Percentiles rank a stretch among this genome's conserved stretches.
These are phyloP conservation scores for Moesziomyces sp. DNA, from an alignment of 1,284 basidiomycete species.

Conservation along the genomic window DNA sequence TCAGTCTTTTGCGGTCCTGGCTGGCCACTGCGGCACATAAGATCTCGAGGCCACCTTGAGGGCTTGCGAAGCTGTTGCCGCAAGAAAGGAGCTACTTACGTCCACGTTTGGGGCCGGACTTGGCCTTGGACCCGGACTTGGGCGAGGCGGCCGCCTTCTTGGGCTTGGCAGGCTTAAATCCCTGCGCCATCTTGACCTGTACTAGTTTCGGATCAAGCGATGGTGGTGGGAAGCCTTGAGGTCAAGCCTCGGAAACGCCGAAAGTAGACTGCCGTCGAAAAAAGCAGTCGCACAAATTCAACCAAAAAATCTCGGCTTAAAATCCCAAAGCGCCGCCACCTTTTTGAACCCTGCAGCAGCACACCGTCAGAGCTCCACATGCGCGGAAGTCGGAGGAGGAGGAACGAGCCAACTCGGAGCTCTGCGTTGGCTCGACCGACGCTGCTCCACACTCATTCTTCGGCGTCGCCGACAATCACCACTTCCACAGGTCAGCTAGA, in stretches of 20 bases:
- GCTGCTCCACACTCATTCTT: neutral
- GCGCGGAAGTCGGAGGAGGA: neutral
- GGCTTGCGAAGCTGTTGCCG: no score
- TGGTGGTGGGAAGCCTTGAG: neutral
- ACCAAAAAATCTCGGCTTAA: neutral
- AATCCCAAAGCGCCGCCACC: no score
- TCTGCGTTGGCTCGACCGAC: neutral
- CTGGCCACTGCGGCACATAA: no score
- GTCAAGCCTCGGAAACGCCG: conserved; percentile 3
- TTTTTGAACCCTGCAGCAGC: neutral
- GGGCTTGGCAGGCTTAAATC: conserved; percentile 54
- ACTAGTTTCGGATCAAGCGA: conserved; percentile 1
- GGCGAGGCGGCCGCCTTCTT: conserved; percentile 29
- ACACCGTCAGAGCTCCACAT: neutral
- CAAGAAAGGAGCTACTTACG: conserved; percentile 33
- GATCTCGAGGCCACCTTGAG: neutral
- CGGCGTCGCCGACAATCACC: neutral
- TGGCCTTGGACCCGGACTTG: conserved; percentile 35
- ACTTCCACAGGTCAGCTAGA: neutral
- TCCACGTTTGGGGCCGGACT: conserved; percentile 50
- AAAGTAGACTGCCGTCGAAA: neutral
- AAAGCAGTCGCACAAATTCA: neutral
- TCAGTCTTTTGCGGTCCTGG: neutral
- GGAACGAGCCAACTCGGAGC: no score
- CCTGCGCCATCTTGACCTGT: conserved; percentile 46